Percentiles rank a stretch among this genome's conserved stretches.
phyloP scores from a whole-genome alignment of 495 filamentous ascomycete genomes.

The Echria macrotheca region DNA sequence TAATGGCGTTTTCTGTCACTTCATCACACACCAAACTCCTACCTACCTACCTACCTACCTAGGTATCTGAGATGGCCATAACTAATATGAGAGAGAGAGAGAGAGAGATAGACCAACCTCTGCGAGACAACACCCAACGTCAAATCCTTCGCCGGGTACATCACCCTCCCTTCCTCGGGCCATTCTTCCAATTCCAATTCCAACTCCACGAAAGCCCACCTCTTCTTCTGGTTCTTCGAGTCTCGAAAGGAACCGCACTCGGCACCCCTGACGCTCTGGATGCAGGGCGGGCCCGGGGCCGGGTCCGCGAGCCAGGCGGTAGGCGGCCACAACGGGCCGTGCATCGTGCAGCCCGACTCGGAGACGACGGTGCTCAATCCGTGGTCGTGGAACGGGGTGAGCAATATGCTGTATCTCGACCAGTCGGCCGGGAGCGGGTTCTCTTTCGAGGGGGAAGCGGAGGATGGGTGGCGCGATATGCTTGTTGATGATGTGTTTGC shows the following conservation, averaged over 20 bases:
- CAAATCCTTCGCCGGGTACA: slow-evolving; percentile 13
- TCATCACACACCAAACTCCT: too few relatives aligned
- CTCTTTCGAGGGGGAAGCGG: slow-evolving; percentile 21
- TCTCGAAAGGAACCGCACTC: slow-evolving; percentile 1
- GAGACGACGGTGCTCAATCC: slow-evolving; percentile 6
- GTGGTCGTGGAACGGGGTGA: slow-evolving; percentile 13
- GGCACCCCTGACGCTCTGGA: slow-evolving; percentile 12
- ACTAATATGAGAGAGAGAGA: too few relatives aligned
- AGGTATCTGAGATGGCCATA: too few relatives aligned
- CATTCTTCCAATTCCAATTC: not conserved
- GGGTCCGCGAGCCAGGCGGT: slow-evolving; percentile 7
- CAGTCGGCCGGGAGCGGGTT: slow-evolving; percentile 13
- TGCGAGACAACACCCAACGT: slow-evolving; percentile 10
- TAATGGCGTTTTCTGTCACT: too few relatives aligned
- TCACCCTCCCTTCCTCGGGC: slow-evolving; percentile 5
- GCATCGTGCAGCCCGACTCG: slow-evolving; percentile 3
- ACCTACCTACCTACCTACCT: too few relatives aligned
- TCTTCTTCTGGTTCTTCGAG: slow-evolving; percentile 17
- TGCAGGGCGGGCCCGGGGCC: slow-evolving; percentile 11
- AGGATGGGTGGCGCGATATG: not conserved
- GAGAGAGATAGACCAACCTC: slow-evolving; percentile 9
- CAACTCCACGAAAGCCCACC: not conserved
- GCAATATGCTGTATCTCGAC: slow-evolving; percentile 16
- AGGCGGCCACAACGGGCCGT: slow-evolving; percentile 12
- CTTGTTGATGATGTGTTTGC: not conserved